These are phyloP conservation scores for Pestalotiopsis sp. DNA, from an alignment of 2,329 filamentous ascomycete species.

Conservation along the genomic window DNA sequence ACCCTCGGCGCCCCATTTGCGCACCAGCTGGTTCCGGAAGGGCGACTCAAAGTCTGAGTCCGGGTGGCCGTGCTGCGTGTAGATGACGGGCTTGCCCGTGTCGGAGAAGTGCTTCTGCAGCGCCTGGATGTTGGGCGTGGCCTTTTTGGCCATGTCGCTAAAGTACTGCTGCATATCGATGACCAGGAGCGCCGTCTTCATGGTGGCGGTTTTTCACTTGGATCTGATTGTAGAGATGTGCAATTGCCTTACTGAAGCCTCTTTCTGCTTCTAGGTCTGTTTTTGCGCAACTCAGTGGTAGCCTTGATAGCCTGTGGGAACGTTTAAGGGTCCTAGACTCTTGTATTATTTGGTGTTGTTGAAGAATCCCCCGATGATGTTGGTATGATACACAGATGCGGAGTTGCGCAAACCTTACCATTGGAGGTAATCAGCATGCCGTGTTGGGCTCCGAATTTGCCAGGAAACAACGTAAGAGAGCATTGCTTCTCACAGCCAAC, in stretches of 20 bases:
- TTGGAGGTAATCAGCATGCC: background rate
- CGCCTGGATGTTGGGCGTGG: conserved; percentile 36
- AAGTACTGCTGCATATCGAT: conserved; percentile 44
- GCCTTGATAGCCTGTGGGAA: too few relatives aligned
- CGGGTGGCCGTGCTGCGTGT: conserved; percentile 42
- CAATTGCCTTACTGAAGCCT: background rate
- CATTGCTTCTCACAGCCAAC: too few relatives aligned
- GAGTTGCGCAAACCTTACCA: background rate
- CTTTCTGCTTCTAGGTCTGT: background rate
- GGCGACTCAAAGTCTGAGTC: conserved; percentile 32
- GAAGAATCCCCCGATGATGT: background rate
- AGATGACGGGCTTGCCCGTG: conserved; percentile 32
- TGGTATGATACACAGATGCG: background rate
- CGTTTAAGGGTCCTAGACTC: background rate
- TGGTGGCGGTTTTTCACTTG: background rate
- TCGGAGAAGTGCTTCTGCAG: conserved; percentile 25
- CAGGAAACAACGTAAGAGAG: too few relatives aligned
- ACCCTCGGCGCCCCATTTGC: conserved; percentile 37
- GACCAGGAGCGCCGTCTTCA: conserved; percentile 38
- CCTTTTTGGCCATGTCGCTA: conserved; percentile 32
- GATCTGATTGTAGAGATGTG: background rate
- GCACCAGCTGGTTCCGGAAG: conserved; percentile 38
- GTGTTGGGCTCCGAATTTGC: background rate
- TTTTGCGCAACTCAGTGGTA: background rate
- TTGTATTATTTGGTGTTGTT: background rate